These are phyloP conservation scores for Pleurotus djamor DNA, from an alignment of 768 basidiomycete genomes.

Conservation along the genomic window DNA sequence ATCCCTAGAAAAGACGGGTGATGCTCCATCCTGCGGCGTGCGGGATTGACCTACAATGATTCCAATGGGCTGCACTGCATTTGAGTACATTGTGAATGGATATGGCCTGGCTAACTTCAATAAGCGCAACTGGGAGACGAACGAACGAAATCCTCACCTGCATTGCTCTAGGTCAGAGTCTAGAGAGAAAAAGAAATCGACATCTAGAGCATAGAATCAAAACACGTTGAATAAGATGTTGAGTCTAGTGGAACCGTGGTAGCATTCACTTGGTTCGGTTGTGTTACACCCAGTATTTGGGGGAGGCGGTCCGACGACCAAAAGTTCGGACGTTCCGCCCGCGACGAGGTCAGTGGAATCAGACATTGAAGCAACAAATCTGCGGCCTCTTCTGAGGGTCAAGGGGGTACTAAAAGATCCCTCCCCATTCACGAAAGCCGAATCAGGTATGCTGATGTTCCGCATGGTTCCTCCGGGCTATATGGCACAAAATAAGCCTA, in stretches of 20 bases:
- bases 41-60: constrained; percentile 30
- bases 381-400: constrained; percentile 31
- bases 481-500: constrained; percentile 7
- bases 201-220: constrained; percentile 15
- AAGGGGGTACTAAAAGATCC: constrained; percentile 52
- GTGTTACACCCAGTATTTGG: constrained; percentile 49
- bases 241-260: background rate
- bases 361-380: constrained; percentile 66
- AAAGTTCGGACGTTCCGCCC: constrained; percentile 52
- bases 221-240: constrained; percentile 5
- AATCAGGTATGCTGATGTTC: constrained; percentile 52
- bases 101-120: constrained; percentile 34
- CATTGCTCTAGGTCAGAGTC: constrained; percentile 58
- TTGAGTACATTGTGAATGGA: constrained; percentile 38
- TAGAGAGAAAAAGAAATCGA: constrained; percentile 46
- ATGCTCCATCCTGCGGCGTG: background rate
- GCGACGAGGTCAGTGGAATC: constrained; percentile 67
- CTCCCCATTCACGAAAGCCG: constrained; percentile 48
- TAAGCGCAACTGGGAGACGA: background rate
- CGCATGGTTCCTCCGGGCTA: constrained; percentile 54
- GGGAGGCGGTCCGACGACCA: constrained; percentile 45
- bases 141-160: constrained; percentile 35
- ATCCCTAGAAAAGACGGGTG: constrained; percentile 33
- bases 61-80: constrained; percentile 51
- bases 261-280: constrained; percentile 31